Percentiles rank a stretch among this genome's conserved stretches.
Evolutionary conservation across 2,329 filamentous ascomycete genomes (phyloP).

Genomic region (Lasiodiplodia gonubiensis): DNA sequence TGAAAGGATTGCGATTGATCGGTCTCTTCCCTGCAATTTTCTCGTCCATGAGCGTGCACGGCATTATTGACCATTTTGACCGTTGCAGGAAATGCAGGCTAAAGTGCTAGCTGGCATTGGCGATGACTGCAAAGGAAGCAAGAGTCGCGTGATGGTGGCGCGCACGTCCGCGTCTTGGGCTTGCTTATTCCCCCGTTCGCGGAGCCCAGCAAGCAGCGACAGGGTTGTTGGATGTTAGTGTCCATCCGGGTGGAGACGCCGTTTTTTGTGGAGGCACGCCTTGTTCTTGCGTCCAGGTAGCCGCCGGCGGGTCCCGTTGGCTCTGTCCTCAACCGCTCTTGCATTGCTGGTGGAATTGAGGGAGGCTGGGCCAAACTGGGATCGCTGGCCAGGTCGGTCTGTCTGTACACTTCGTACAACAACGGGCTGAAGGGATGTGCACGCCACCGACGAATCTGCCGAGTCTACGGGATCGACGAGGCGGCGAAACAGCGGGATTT

Average conservation of each 20-base stretch:
- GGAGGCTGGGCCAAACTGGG: neutral
- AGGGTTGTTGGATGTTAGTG: slow-evolving; percentile 16
- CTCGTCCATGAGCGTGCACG: neutral
- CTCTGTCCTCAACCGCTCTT: neutral
- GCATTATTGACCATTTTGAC: neutral
- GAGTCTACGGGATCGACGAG: slow-evolving; percentile 18
- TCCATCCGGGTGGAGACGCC: slow-evolving; percentile 1
- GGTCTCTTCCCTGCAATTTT: neutral
- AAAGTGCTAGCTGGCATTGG: neutral
- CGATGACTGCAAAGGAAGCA: neutral
- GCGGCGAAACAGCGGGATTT: slow-evolving; percentile 21
- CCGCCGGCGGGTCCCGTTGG: neutral
- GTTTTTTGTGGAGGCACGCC: slow-evolving; percentile 21
- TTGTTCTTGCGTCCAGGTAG: neutral
- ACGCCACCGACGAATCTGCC: slow-evolving; percentile 19
- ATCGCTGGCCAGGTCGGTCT: neutral
- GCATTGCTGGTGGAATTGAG: neutral
- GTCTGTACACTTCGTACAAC: slow-evolving; percentile 6
- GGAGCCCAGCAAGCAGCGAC: neutral
- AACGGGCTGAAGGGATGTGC: slow-evolving; percentile 10
- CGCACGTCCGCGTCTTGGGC: slow-evolving; percentile 4
- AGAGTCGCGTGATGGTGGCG: slow-evolving; percentile 20
- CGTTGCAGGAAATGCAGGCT: neutral
- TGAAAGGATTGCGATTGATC: neutral
- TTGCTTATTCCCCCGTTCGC: slow-evolving; percentile 1